phyloP scores from a whole-genome alignment of 768 basidiomycete genomes.

The Macrolepiota dolichaula region DNA sequence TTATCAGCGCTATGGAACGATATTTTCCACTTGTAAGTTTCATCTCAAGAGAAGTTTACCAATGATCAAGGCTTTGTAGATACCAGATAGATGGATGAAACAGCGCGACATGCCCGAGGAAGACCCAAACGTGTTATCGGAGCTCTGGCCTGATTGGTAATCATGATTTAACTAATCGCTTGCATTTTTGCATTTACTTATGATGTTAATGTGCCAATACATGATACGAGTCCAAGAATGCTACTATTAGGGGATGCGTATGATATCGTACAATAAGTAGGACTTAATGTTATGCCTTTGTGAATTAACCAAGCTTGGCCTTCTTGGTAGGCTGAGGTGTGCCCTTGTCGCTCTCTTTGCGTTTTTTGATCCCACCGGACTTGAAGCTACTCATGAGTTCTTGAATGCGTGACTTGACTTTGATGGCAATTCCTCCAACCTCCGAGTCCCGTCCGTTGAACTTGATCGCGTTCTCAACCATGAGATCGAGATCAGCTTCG shows the following conservation, averaged over 20 bases:
- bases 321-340: constrained; percentile 69
- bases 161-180: neutral
- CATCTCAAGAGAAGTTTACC: neutral
- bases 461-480: constrained; percentile 83
- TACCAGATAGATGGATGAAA: constrained; percentile 92
- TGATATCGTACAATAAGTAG: constrained; percentile 1
- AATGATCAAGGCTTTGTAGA: constrained; percentile 35
- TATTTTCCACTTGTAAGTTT: constrained; percentile 74
- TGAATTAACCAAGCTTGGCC: constrained; percentile 50
- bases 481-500: constrained; percentile 82
- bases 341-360: constrained; percentile 69
- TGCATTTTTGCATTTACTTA: neutral
- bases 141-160: constrained; percentile 68
- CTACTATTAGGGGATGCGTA: neutral
- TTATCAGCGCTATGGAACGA: constrained; percentile 84
- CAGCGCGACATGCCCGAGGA: constrained; percentile 76
- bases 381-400: constrained; percentile 50
- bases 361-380: constrained; percentile 57
- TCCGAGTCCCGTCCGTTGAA: constrained; percentile 87
- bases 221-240: neutral
- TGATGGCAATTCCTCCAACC: constrained; percentile 62
- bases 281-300: constrained; percentile 1
- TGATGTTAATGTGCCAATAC: neutral
- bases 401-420: constrained; percentile 47
- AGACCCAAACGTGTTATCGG: constrained; percentile 52